These are phyloP conservation scores for Parathielavia hyrcaniae DNA, from an alignment of 495 filamentous ascomycete genomes.

Conservation along the genomic window DNA sequence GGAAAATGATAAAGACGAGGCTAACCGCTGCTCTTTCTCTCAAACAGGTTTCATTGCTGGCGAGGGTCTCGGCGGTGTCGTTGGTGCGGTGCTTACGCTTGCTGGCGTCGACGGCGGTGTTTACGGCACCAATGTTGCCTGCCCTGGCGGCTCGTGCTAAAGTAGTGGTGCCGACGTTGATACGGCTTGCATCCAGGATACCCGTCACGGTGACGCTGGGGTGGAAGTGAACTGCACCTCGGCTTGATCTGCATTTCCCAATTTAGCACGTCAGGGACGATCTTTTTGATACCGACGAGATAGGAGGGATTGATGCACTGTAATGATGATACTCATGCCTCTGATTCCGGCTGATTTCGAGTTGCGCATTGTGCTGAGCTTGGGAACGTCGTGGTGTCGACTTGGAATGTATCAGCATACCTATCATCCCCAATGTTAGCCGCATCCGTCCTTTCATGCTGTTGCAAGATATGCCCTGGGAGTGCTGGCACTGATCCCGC, in stretches of 20 bases:
- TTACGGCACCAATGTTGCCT: slow-evolving; percentile 46
- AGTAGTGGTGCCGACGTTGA: too few species aligned
- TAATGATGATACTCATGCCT: slow-evolving; percentile 8
- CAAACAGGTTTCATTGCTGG: slow-evolving; percentile 53
- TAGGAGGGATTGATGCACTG: slow-evolving; percentile 2
- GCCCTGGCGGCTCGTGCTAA: slow-evolving; percentile 36
- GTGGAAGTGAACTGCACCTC: not conserved
- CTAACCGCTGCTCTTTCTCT: not conserved
- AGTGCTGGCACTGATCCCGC: too few species aligned
- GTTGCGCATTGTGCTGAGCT: not conserved
- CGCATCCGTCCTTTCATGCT: too few species aligned
- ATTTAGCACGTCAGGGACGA: slow-evolving; percentile 3
- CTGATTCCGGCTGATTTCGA: not conserved
- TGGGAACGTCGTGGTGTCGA: not conserved
- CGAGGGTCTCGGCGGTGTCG: slow-evolving; percentile 60
- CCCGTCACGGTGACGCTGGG: not conserved
- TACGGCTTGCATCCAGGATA: not conserved
- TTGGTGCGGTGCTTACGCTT: slow-evolving; percentile 52
- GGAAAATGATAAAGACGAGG: not conserved
- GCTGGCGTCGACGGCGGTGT: slow-evolving; percentile 42
- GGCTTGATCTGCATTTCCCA: slow-evolving; percentile 4
- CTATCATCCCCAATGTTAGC: too few species aligned
- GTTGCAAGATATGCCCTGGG: too few species aligned
- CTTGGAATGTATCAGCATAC: not conserved
- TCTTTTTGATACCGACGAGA: slow-evolving; percentile 14